These are phyloP conservation scores for Podila horticola DNA, from an alignment of 192 early-diverging fungal genomes.

Conservation along the genomic window DNA sequence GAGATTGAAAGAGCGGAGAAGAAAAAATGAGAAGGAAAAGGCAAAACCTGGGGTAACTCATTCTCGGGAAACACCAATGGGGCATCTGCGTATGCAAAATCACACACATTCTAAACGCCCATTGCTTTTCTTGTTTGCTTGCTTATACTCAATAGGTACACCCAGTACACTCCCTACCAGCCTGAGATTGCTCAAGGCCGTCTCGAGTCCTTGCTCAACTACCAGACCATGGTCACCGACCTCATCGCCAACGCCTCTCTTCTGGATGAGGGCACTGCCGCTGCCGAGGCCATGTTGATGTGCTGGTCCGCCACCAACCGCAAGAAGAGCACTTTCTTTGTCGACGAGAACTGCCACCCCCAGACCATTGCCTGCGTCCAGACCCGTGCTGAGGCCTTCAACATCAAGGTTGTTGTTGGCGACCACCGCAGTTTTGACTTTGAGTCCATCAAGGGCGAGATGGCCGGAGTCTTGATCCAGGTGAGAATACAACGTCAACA, in stretches of 20 bases:
- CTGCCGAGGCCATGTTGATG: constrained; percentile 97
- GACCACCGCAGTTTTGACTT: constrained; percentile 86
- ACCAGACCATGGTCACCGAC: constrained; percentile 96
- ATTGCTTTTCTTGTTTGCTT: constrained; percentile 9
- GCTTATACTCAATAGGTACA: constrained; percentile 26
- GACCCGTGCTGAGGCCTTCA: constrained; percentile 95
- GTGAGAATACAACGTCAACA: constrained; percentile 61
- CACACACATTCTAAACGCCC: background rate
- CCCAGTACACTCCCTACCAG: constrained; percentile 98
- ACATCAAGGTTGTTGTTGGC: constrained; percentile 89
- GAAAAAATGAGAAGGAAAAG: no score
- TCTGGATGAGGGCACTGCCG: constrained; percentile 98
- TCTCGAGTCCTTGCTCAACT: constrained; percentile 96
- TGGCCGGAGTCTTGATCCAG: constrained; percentile 92
- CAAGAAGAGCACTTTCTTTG: constrained; percentile 90
- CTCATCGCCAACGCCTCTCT: constrained; percentile 98
- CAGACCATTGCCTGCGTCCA: constrained; percentile 95
- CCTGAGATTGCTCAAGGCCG: constrained; percentile 99
- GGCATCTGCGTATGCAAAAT: background rate
- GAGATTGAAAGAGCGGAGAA: no score
- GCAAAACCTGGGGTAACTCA: no score
- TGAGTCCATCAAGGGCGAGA: constrained; percentile 73
- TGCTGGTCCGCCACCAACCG: constrained; percentile 77
- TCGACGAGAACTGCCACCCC: constrained; percentile 92
- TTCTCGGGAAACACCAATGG: no score